Conservation (phyloP, 2,329 filamentous ascomycete species). For the Neonectria hederae region DNA sequence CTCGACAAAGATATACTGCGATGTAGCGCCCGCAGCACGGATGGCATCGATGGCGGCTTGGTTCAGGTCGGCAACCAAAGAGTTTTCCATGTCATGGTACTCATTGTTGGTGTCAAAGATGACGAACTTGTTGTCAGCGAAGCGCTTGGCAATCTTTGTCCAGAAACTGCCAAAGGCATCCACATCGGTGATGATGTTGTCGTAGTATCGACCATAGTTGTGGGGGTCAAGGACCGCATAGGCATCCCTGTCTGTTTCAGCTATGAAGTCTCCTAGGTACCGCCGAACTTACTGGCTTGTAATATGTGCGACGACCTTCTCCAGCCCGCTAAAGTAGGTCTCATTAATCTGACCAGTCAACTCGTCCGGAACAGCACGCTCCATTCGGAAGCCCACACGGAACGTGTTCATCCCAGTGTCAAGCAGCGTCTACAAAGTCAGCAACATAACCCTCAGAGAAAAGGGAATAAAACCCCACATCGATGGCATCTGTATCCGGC, state of each 20-base stretch:
- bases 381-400: constrained; percentile 65
- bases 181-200: constrained; percentile 61
- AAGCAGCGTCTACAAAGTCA: constrained; percentile 55
- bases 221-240: constrained; percentile 68
- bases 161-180: constrained; percentile 66
- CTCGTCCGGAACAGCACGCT: constrained; percentile 58
- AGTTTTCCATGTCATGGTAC: constrained; percentile 70
- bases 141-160: constrained; percentile 63
- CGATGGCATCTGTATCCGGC: constrained; percentile 61
- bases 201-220: constrained; percentile 68
- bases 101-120: constrained; percentile 76
- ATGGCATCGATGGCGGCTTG: constrained; percentile 72
- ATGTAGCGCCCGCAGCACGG: constrained; percentile 65
- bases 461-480: constrained; percentile 37
- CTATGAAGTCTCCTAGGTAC: background rate
- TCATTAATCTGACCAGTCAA: constrained; percentile 53
- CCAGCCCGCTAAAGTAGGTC: constrained; percentile 52
- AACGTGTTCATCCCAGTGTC: constrained; percentile 66
- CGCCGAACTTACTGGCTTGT: constrained; percentile 30
- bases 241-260: constrained; percentile 47
- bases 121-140: constrained; percentile 63
- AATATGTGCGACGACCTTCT: constrained; percentile 46
- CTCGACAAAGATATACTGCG: constrained; percentile 65
- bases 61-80: constrained; percentile 67
- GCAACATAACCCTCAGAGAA: constrained; percentile 3